A percentile compares a stretch with the other conserved stretches of the same genome.
phyloP scores from a whole-genome alignment of 192 early-diverging fungal species.

The Backusella westeae region DNA sequence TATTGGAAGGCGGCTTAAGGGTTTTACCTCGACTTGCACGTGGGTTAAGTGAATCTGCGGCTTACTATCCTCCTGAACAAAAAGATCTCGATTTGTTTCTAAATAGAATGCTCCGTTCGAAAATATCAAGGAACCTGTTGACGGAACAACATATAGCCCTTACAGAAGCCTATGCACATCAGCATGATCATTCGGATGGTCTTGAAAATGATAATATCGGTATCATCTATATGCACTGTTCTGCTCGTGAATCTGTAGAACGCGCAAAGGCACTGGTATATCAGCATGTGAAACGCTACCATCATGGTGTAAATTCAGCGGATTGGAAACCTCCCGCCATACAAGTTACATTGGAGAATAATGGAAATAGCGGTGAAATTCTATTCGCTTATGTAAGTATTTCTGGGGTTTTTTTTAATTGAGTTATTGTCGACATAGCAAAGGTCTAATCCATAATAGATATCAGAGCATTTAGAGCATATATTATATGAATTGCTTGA shows the following conservation, averaged over 20 bases:
- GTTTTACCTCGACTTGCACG: constrained; percentile 88
- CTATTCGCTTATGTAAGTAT: constrained; percentile 27
- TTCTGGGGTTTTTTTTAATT: neutral
- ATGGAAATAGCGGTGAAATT: constrained; percentile 7
- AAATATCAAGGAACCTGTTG: constrained; percentile 86
- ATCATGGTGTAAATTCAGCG: neutral
- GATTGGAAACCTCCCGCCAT: neutral
- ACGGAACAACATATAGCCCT: constrained; percentile 92
- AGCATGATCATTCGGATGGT: constrained; percentile 36
- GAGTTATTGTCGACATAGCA: neutral
- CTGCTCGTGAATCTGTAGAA: constrained; percentile 49
- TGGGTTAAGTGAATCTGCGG: constrained; percentile 80
- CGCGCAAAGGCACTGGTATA: constrained; percentile 16
- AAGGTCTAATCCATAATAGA: neutral
- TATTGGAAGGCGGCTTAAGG: constrained; percentile 78
- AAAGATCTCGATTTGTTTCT: constrained; percentile 85
- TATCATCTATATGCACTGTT: constrained; percentile 67
- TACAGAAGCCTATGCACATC: constrained; percentile 56
- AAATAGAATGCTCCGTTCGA: constrained; percentile 83
- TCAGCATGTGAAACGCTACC: neutral
- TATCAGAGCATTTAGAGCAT: constrained; percentile 91
- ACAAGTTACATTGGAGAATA: neutral
- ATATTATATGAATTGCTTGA: constrained; percentile 90
- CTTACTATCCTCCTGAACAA: constrained; percentile 30
- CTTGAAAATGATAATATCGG: constrained; percentile 61